Evolutionary conservation across 208 protist genomes (phyloP), one percentile per base, ranked within the genome.

Genomic region (Balamuthia mandrillaris): DNA sequence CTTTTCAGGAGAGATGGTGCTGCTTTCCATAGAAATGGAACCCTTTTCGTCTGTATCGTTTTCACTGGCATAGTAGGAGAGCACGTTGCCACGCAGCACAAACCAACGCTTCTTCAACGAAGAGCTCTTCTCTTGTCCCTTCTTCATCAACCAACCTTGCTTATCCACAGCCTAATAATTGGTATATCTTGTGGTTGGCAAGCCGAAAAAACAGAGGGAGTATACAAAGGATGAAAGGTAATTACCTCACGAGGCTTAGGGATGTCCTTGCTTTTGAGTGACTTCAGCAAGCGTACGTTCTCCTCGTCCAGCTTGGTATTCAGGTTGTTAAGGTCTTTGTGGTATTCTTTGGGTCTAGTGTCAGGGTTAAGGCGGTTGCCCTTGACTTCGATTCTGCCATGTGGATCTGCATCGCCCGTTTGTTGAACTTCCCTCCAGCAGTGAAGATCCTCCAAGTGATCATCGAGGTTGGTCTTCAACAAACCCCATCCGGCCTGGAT

Each of bases 11-110:
- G 24, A 33, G 63, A 72, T 24, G 10, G 18, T 24, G 63, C 63
- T 51, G 3, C 39, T 72, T n/a, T 33, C 63, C 39, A 72, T 33
- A 29, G 63, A 72, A 41, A 72, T 72, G 63, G 63, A 72, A 29
- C 39, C 63, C 63, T 72, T 72, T 41, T 72, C 63, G 37, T 72
- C 63, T 33, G 63, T 41, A 41, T 41, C 49, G 63, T 33, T 21
- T 41, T 72, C 63, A 24, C 49, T 41, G 63, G 63, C 49, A 41
- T 72, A 72, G 63, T 72, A 72, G 63, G 63, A 72, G 35, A 72
- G 63, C 31, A 41, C 49, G 63, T 72, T 41, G 18, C 39, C 24
- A 29, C 63, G 63, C 37, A 72, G 63, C 31, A 72, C 39, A 72
- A 72, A 72, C 24, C 49, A 29, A 5, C 63, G 1, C 33, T 45